Percentiles rank a stretch among this genome's conserved stretches.
phyloP scores from a whole-genome alignment of 257 asterid species.

The Petrea volubilis region DNA sequence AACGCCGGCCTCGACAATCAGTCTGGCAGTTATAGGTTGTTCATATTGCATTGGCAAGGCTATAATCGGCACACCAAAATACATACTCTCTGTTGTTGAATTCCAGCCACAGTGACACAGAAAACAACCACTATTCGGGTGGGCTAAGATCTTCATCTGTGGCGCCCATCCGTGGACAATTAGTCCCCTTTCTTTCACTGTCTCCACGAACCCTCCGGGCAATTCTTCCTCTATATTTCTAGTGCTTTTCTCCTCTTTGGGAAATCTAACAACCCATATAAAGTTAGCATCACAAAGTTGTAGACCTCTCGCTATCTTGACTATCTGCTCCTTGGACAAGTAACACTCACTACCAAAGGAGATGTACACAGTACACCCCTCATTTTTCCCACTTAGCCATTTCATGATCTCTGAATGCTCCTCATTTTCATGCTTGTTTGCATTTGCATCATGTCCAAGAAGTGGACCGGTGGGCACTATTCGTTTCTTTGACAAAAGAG shows the following conservation, averaged over 20 bases:
- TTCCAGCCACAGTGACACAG: slow-evolving; percentile 43
- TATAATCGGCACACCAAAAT: slow-evolving; percentile 33
- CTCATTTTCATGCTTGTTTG: too few relatives aligned
- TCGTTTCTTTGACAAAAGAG: slow-evolving; percentile 23
- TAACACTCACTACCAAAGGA: slow-evolving; percentile 45
- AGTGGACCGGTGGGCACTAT: slow-evolving; percentile 37
- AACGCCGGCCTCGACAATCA: slow-evolving; percentile 24
- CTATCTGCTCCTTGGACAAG: slow-evolving; percentile 26
- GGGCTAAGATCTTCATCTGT: slow-evolving; percentile 27
- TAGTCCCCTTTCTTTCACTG: slow-evolving; percentile 24
- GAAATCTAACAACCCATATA: slow-evolving; percentile 36
- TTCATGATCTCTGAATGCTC: slow-evolving; percentile 13
- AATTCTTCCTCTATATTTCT: slow-evolving; percentile 9
- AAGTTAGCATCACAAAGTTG: slow-evolving; percentile 26
- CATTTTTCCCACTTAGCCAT: slow-evolving; percentile 33
- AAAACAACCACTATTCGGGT: slow-evolving; percentile 34
- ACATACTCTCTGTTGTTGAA: slow-evolving; percentile 30
- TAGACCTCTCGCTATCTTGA: slow-evolving; percentile 29
- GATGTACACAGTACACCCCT: slow-evolving; percentile 27
- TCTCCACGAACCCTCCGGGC: slow-evolving; percentile 30
- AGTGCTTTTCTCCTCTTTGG: slow-evolving; percentile 7
- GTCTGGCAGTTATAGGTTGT: slow-evolving; percentile 28
- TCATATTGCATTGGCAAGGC: slow-evolving; percentile 35
- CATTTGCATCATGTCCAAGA: background rate
- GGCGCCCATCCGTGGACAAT: slow-evolving; percentile 34